Base-by-base conservation (phyloP, 306 rosid species). In the Mimosa pudica region DNA sequence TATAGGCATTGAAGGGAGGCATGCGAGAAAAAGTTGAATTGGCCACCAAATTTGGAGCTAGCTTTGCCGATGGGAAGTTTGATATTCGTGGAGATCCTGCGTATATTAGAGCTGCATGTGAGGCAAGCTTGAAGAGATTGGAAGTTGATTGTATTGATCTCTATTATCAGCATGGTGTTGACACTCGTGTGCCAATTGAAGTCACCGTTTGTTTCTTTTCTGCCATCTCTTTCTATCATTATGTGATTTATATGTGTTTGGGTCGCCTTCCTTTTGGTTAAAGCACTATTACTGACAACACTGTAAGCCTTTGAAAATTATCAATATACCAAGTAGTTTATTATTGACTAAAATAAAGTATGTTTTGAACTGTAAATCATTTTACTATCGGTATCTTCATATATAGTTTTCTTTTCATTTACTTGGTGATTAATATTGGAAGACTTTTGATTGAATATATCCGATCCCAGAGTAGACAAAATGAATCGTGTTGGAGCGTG, bases 101-200 rank as follows among this genome's bases (percentile, higher is more conserved):
- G 0, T 90, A 88, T 32, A 93, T 91, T 6, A 88, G 98, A 76
- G 90, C 84, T 2, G 89, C 98, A 67, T 83, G 89, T 71, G 94
- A 91, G 79, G 88, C 55, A 0, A 93, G 97, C 84, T 80, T 91
- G 86, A 85, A 88, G 81, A 85, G 94, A 7, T 89, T 93, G 12
- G 87, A 75, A 0, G 13, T 90, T 11, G 70, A 86, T 74, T 87
- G 45, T 47, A 82, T 93, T 18, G 93, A 93, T 84, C 98, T 93
- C 77, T 93, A 91, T 77, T 91, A 90, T 84, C 93, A 88, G 76
- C 98, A 91, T 67, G 88, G 94, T 16, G 33, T 91, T 41, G 98
- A 91, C 66, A 86, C 84, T 41, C 87, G 86, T 55, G 55, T 91
- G 44, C 95, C 98, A 1, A 84, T 93, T 62, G 98, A 93, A 89